Conservation (phyloP, 805 yeast species). For the Saccharomycopsis javanensis region DNA sequence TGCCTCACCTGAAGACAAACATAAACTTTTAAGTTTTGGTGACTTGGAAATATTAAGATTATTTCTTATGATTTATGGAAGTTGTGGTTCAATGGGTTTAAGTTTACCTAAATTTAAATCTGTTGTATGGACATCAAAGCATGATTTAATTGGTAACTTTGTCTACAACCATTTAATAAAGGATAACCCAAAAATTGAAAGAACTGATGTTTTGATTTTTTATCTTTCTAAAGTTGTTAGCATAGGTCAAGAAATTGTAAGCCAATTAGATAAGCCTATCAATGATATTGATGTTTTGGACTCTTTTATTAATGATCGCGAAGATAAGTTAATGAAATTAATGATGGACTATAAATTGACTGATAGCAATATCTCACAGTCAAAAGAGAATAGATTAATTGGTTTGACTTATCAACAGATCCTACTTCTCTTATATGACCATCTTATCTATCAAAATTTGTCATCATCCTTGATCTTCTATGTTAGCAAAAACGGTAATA, state of each 20-base stretch:
- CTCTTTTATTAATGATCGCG: conserved; percentile 25
- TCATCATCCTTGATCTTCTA: conserved; percentile 19
- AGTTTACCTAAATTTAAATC: conserved; percentile 42
- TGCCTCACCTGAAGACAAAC: background rate
- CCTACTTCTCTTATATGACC: conserved; percentile 43
- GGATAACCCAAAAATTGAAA: conserved; percentile 20
- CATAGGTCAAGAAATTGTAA: conserved; percentile 38
- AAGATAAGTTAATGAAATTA: conserved; percentile 31
- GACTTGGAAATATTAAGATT: conserved; percentile 33
- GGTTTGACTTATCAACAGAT: conserved; percentile 41
- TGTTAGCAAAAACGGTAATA: conserved; percentile 7
- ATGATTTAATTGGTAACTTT: conserved; percentile 29
- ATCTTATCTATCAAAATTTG: conserved; percentile 35
- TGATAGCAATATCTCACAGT: conserved; percentile 24
- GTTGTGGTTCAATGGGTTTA: conserved; percentile 42
- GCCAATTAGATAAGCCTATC: background rate
- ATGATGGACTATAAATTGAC: conserved; percentile 31
- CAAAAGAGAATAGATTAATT: conserved; percentile 32
- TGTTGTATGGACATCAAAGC: conserved; percentile 39
- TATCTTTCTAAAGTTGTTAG: conserved; percentile 36
- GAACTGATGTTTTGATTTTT: conserved; percentile 35
- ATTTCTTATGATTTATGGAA: conserved; percentile 38
- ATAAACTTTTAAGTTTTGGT: conserved; percentile 15
- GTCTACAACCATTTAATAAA: conserved; percentile 23
- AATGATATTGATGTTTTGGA: conserved; percentile 6